A percentile compares a stretch with the other conserved stretches of the same genome.
Evolutionary conservation across 163 green algal species (phyloP).

Genomic region (Chloromonas sp.): DNA sequence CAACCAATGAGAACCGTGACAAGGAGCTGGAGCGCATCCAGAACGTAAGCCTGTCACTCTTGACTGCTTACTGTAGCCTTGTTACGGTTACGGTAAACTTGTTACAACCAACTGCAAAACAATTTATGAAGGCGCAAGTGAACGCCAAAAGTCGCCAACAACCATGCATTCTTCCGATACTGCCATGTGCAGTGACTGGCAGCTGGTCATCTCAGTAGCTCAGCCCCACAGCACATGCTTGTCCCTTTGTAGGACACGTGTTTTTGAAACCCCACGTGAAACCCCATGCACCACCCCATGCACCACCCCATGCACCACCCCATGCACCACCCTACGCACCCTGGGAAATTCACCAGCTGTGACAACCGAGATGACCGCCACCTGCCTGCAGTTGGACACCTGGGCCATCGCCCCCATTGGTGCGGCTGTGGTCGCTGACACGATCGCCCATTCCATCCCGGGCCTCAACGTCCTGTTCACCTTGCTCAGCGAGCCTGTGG

Average conservation of each 20-base stretch:
- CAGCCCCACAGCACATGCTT: not conserved
- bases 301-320: too few relatives aligned
- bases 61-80: not conserved
- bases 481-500: slow-evolving; percentile 47
- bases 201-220: too few relatives aligned
- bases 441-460: slow-evolving; percentile 51
- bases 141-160: too few relatives aligned
- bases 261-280: not conserved
- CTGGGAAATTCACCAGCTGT: not conserved
- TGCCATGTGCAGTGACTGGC: not conserved
- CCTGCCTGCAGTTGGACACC: slow-evolving; percentile 4
- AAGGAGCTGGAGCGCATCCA: slow-evolving; percentile 44
- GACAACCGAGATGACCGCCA: not conserved
- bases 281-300: too few relatives aligned
- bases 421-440: slow-evolving; percentile 41
- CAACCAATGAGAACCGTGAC: slow-evolving; percentile 50
- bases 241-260: too few relatives aligned
- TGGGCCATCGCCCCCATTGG: slow-evolving; percentile 26
- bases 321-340: not conserved
- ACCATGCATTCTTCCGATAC: not conserved
- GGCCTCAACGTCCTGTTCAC: slow-evolving; percentile 50
- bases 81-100: not conserved
- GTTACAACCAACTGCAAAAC: not conserved
- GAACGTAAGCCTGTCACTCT: slow-evolving; percentile 5
- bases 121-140: not conserved